A percentile compares a stretch with the other conserved stretches of the same genome.
Conservation (phyloP, 2,329 filamentous ascomycete genomes). For the Fusarium succisae region DNA sequence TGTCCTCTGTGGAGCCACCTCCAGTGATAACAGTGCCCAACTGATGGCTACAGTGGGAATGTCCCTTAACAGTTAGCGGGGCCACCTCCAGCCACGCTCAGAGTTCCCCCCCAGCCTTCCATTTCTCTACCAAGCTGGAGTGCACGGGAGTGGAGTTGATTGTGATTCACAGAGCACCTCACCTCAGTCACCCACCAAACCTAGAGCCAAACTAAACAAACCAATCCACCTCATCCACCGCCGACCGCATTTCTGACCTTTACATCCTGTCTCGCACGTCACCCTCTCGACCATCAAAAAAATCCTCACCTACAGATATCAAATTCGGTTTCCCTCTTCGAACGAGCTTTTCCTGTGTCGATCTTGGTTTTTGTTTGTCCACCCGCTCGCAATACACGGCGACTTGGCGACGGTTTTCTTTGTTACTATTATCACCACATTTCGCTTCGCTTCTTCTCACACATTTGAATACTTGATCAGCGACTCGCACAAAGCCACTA, state of each 20-base stretch:
- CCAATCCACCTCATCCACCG: conserved; percentile 35
- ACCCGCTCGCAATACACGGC: conserved; percentile 10
- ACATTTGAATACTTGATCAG: conserved; percentile 18
- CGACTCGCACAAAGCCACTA: conserved; percentile 15
- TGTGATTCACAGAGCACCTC: conserved; percentile 22
- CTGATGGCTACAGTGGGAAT: conserved; percentile 24
- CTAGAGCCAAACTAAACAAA: conserved; percentile 26
- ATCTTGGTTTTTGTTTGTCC: conserved; percentile 18
- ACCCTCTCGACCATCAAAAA: conserved; percentile 32
- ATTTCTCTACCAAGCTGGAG: conserved; percentile 20
- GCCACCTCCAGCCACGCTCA: conserved; percentile 44
- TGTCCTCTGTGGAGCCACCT: conserved; percentile 10
- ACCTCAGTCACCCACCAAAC: conserved; percentile 10
- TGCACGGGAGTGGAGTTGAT: not conserved
- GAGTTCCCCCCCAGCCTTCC: conserved; percentile 44
- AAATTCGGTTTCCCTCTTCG: conserved; percentile 15
- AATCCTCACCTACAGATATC: conserved; percentile 24
- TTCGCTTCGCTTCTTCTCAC: conserved; percentile 28
- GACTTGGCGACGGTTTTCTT: conserved; percentile 22
- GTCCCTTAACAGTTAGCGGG: conserved; percentile 41
- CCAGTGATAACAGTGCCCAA: conserved; percentile 21
- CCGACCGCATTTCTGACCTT: conserved; percentile 43
- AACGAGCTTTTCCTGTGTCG: conserved; percentile 5
- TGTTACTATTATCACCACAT: conserved; percentile 22
- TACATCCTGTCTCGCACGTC: conserved; percentile 42